Evolutionary conservation across 306 rosid genomes (phyloP), one percentile per base, ranked within the genome.

Genomic region (Medicago ruthenica): DNA sequence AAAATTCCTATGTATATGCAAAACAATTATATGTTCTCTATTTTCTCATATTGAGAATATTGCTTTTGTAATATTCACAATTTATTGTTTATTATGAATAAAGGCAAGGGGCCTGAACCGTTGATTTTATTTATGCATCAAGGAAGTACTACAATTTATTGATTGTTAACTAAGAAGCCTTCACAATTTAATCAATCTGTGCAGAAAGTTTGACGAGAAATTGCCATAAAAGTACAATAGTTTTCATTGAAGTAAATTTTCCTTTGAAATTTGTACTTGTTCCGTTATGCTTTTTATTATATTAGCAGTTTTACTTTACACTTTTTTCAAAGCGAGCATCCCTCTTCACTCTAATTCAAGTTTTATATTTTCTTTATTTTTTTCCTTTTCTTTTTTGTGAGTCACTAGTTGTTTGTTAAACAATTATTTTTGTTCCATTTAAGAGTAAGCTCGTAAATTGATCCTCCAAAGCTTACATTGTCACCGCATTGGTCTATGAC

Each of bases 1-100:
- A 48, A 48, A 16, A 70, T 62, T 39, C 36, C 42, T 37, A 39
- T 73, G 66, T 67, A 21, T 60, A 78, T 78, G 69, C 65, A 81
- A 83, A 59, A 47, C 67, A 78, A 14, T 42, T 21, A 39, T 12
- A 21, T 79, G 64, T 73, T 8, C 36, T 64, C 48, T 58, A 4
- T 73, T 76, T 75, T 74, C 68, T 65, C 69, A 68, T 65, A 5
- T 58, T 65, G 42, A 57, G 75, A 15, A 36, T 45, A 42, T 51
- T 73, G 15, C 37, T 70, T 68, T 69, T 76, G 68, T 24, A n/a
- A 14, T 64, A 64, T 37, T 17, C n/a, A 24, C 37, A 64, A 37
- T 63, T 17, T 27, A 39, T 39, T 20, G 50, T 59, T 53, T 21
- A 31, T 54, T 45, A 47, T 74, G 60, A 41, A 73, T 21, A 20